Evolutionary conservation across 495 filamentous ascomycete species (phyloP).

Genomic region (Recurvomyces mirabilis): DNA sequence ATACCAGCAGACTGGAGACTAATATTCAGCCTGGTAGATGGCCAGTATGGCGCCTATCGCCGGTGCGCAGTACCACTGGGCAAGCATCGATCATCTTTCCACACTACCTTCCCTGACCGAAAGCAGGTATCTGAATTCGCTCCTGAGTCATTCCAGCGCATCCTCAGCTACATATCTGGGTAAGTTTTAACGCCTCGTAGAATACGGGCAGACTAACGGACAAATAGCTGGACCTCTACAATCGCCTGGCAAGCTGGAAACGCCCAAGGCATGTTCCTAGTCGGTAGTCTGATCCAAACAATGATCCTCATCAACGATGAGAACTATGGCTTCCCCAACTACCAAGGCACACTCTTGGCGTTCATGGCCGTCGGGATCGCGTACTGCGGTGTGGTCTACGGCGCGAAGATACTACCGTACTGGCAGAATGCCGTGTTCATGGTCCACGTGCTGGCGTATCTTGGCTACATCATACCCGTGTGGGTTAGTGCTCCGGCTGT

Average conservation of each 20-base stretch:
- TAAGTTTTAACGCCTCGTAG: background rate
- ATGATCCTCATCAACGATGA: constrained; percentile 22
- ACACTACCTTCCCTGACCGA: background rate
- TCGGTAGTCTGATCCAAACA: background rate
- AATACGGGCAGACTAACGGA: background rate
- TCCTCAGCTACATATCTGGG: constrained; percentile 16
- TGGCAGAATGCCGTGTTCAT: background rate
- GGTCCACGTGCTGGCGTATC: constrained; percentile 22
- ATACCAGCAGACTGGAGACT: background rate
- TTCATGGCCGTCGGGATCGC: constrained; percentile 31
- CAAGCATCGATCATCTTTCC: background rate
- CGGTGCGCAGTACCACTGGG: constrained; percentile 8
- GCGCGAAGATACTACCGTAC: background rate
- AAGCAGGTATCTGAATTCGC: constrained; percentile 7
- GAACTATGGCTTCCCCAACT: constrained; percentile 32
- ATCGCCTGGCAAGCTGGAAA: background rate
- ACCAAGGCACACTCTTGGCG: constrained; percentile 42
- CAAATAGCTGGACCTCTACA: background rate
- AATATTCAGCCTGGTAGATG: constrained; percentile 1
- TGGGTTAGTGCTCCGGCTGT: constrained; percentile 21
- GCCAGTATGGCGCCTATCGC: constrained; percentile 11
- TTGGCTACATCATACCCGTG: constrained; percentile 26
- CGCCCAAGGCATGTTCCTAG: background rate
- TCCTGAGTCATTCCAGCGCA: constrained; percentile 1
- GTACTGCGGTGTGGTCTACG: constrained; percentile 3